Evolutionary conservation across 2,329 filamentous ascomycete genomes (phyloP), one percentile per base, ranked within the genome.

Genomic region (Ploettnerulaceae sp.): DNA sequence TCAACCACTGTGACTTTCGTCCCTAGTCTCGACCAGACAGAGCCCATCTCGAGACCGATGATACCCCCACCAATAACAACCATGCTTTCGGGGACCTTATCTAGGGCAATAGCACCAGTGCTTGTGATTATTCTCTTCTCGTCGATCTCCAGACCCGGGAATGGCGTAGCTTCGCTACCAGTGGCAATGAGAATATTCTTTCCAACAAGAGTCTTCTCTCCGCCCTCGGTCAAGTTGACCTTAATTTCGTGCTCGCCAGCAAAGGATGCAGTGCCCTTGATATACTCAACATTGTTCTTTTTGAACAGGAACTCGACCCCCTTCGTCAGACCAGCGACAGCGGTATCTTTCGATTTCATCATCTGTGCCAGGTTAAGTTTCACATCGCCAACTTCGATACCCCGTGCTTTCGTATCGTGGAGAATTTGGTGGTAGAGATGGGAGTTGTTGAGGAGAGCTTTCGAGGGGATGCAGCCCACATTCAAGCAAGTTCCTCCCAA

Each of bases 121-220:
- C 89, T 96, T 62, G 89, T 95, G 65, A 98, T 81, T 61, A 98
- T 89, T 68, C 87, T 87, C 84, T 96, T 89, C 81, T 98, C 93
- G 64, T 98, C 93, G 63, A 98, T 87, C 64, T 89, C 86, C 56
- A 98, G 77, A 45, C 93, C 93, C 33, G 93, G 93, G 77, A 98
- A 98, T 21, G 91, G 93, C 38, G 93, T 96, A 38, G 89, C 81
- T 72, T 98, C 93, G 61, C 85, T 91, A 57, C 93, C 93, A 56
- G 93, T 98, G 53, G 93, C 91, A 67, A 98, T 95, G 62, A 98
- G 76, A 66, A 98, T 95, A 74, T 98, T 98, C 83, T 97, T 97
- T 65, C 82, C 93, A 59, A 80, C 77, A 51, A 97, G 72, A 57
- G 79, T 86, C 54, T 86, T 84, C 77, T 97, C 90, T 65, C 91